These are phyloP conservation scores for Phycomyces nitens DNA, from an alignment of 192 early-diverging fungal genomes.

Conservation along the genomic window DNA sequence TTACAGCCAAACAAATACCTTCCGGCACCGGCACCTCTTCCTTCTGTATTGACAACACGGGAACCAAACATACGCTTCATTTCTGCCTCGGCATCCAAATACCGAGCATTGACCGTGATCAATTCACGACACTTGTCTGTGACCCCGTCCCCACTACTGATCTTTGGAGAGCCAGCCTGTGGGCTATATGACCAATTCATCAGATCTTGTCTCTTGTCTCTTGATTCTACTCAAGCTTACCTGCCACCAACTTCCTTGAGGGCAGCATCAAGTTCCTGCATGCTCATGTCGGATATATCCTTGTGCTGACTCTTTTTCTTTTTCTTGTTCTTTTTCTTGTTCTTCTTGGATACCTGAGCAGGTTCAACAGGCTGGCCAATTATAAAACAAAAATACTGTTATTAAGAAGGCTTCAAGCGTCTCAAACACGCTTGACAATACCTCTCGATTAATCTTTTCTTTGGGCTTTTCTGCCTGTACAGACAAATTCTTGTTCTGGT, in stretches of 20 bases:
- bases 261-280: slow-evolving; percentile 64
- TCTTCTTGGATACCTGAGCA: slow-evolving; percentile 31
- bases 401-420: background rate
- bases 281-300: slow-evolving; percentile 46
- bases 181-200: slow-evolving; percentile 6
- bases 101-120: slow-evolving; percentile 58
- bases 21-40: slow-evolving; percentile 11
- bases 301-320: slow-evolving; percentile 28
- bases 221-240: slow-evolving; percentile 27
- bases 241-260: slow-evolving; percentile 59
- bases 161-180: slow-evolving; percentile 5
- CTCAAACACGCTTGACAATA: background rate
- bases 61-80: slow-evolving; percentile 90
- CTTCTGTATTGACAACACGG: slow-evolving; percentile 59
- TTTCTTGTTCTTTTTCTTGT: slow-evolving; percentile 52
- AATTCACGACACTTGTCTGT: slow-evolving; percentile 25
- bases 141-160: background rate
- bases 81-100: slow-evolving; percentile 82
- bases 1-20: slow-evolving; percentile 12
- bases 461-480: background rate
- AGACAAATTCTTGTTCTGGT: slow-evolving; percentile 1
- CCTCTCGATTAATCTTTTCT: background rate
- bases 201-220: background rate
- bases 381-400: background rate
- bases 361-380: background rate